Conservation (phyloP, 345 rosid genomes). For the Brassica rapa region DNA sequence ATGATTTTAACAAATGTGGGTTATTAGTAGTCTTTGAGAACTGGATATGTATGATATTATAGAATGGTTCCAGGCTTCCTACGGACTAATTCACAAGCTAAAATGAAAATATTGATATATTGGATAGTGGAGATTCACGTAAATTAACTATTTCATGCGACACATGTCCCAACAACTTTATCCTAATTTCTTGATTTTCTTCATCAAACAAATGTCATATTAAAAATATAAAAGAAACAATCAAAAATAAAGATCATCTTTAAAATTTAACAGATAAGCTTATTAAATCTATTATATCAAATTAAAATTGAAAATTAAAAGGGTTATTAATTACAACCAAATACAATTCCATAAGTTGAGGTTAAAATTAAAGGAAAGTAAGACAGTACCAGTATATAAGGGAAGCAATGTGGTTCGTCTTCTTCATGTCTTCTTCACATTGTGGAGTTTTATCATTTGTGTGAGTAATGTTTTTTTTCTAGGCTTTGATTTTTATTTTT, state of each 20-base stretch:
- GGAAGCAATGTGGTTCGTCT: not conserved
- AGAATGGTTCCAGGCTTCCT: not conserved
- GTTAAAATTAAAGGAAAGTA: not conserved
- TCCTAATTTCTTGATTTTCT: not conserved
- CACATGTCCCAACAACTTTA: not conserved
- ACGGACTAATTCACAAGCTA: not conserved
- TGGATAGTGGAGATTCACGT: not conserved
- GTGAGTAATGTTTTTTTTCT: conserved; percentile 2
- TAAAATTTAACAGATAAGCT: not conserved
- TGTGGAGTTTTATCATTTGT: not conserved
- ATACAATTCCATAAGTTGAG: not conserved
- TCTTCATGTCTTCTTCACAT: not conserved
- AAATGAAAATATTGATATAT: not conserved
- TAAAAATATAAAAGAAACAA: not conserved
- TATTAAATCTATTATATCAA: not conserved
- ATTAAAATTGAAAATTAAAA: not conserved
- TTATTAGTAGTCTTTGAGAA: no score
- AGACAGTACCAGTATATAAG: not conserved
- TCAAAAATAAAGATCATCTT: not conserved
- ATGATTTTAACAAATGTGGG: not conserved
- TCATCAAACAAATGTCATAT: not conserved
- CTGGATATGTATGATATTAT: not conserved
- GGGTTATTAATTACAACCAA: not conserved
- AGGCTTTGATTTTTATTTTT: not conserved
- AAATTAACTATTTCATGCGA: not conserved